These are phyloP conservation scores for Cladosporium sp. DNA, from an alignment of 2,329 filamentous ascomycete genomes.

Conservation along the genomic window DNA sequence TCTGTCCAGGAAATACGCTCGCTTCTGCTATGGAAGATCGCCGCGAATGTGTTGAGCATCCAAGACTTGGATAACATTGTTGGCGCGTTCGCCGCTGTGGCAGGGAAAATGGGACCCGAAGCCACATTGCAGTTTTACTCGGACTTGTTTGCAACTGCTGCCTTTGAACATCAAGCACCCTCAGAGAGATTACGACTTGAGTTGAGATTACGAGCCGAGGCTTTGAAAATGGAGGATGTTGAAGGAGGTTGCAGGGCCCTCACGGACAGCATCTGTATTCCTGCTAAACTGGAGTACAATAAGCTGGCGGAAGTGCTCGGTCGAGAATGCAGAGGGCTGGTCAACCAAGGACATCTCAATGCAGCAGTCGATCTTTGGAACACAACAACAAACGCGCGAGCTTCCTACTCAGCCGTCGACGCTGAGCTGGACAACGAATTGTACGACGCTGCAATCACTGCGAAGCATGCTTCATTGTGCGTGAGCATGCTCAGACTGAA, in stretches of 20 bases:
- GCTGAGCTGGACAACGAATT: neutral
- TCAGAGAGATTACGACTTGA: neutral
- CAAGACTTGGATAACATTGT: neutral
- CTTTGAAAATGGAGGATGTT: neutral
- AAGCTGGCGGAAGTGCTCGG: neutral
- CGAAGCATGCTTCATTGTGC: neutral
- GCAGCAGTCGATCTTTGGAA: constrained; percentile 4
- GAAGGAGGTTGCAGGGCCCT: neutral
- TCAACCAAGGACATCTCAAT: neutral
- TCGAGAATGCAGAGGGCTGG: neutral
- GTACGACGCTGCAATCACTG: neutral
- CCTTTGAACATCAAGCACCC: neutral
- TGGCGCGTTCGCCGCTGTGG: neutral
- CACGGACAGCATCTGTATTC: neutral
- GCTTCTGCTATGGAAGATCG: constrained; percentile 6
- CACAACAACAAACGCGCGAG: neutral
- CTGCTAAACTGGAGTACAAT: neutral
- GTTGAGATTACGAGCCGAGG: neutral
- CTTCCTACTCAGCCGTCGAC: neutral
- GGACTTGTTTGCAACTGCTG: neutral
- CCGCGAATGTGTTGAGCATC: neutral
- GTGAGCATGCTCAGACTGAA: constrained; percentile 1
- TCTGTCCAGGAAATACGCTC: neutral
- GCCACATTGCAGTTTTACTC: neutral
- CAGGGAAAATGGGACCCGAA: neutral